Evolutionary conservation across 139 green algal species (phyloP), one percentile per base, ranked within the genome.

Genomic region (Haematococcus sp.): DNA sequence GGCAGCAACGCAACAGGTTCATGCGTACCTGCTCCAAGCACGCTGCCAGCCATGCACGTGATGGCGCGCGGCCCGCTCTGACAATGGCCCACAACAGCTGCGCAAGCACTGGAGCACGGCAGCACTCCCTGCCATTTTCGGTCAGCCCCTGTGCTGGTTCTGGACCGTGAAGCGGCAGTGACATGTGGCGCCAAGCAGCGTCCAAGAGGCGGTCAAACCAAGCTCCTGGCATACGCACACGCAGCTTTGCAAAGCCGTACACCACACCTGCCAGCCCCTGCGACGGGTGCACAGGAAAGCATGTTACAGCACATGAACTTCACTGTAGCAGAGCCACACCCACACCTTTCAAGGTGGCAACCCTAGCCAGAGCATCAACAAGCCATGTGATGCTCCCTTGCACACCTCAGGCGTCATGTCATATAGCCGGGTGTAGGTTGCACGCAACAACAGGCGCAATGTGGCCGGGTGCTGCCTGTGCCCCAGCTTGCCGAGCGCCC

Each of bases 401-500:
- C 58, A 11, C 25, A 65, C 58, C 58, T 65, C n/a, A 15, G 58
- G 58, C 9, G 58, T 34, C 11, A 65, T 40, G 58, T 34, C 11
- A 30, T 65, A 65, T n/a, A 65, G 33, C 9, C n/a, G 11, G 11
- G 23, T 11, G 25, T 65, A 65, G 58, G n/a, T 40, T 28, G 25
- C 25, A 28, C 30, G 58, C n/a, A 65, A 11, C n/a, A 65, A 11
- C n/a, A 28, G 58, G 23, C 58, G 58, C 58, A 65, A n/a, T 4
- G 17, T 33, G 4, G 28, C 30, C 34, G 58, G 58, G n/a, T 28
- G n/a, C 23, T 22, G 23, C 25, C 23, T 9, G 23, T 22, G n/a
- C n/a, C 58, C 58, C 58, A 65, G 28, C 58, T 65, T 65, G 58
- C 58, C 58, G 23, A 65, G 25, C 23, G 58, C 58, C 58, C 58